Percentiles rank a stretch among this genome's conserved stretches.
Conservation (phyloP, 1,284 basidiomycete genomes). For the Sporisorium exsertum region DNA sequence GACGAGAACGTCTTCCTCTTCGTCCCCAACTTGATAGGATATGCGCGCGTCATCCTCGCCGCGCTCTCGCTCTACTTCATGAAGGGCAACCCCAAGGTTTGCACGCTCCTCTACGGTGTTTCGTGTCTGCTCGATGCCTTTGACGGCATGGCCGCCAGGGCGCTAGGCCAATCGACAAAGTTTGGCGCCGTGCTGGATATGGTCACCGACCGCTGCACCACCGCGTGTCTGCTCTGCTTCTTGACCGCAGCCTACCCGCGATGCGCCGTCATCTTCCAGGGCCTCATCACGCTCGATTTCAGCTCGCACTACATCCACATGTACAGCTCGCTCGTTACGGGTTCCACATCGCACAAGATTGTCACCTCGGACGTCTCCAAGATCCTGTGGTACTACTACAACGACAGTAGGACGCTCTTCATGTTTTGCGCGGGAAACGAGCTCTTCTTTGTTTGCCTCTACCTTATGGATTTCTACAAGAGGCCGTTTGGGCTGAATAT, state of each 20-base stretch:
- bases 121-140: conserved; percentile 96
- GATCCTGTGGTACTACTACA: conserved; percentile 94
- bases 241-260: conserved; percentile 87
- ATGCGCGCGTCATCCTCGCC: conserved; percentile 89
- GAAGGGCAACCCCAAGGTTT: conserved; percentile 83
- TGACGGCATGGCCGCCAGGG: conserved; percentile 93
- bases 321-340: conserved; percentile 96
- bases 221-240: conserved; percentile 93
- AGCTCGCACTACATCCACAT: conserved; percentile 99
- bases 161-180: conserved; percentile 86
- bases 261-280: conserved; percentile 88
- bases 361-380: conserved; percentile 91
- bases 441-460: conserved; percentile 93
- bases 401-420: conserved; percentile 88
- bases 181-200: conserved; percentile 99
- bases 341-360: conserved; percentile 89
- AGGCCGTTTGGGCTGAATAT: conserved; percentile 59
- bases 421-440: conserved; percentile 97
- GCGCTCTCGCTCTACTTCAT: conserved; percentile 91
- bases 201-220: conserved; percentile 99
- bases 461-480: conserved; percentile 87
- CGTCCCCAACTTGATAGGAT: conserved; percentile 94
- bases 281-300: conserved; percentile 96
- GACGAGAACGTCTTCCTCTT: conserved; percentile 75
- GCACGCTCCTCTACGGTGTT: conserved; percentile 88